Evolutionary conservation across 306 rosid species (phyloP).

Genomic region (Clitoria ternatea): DNA sequence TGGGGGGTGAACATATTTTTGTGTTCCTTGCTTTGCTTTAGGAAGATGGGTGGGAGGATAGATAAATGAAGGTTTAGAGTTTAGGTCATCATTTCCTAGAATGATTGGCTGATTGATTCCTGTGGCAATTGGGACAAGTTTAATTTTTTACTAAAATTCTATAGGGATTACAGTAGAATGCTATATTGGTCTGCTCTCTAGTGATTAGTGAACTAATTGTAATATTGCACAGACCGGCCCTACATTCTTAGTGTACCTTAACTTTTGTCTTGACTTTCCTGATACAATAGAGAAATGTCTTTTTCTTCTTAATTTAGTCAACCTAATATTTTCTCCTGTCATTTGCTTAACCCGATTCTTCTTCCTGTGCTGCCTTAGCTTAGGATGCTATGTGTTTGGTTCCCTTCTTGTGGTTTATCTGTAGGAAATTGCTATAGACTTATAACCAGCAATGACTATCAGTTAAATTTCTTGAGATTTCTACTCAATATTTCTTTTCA

Average conservation of each 20-base stretch:
- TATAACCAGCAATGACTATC: neutral
- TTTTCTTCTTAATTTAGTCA: constrained; percentile 7
- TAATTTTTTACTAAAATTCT: neutral
- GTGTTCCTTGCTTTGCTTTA: neutral
- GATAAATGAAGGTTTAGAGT: neutral
- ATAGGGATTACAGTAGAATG: neutral
- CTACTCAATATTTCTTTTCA: neutral
- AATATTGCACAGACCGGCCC: neutral
- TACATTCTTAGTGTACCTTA: neutral
- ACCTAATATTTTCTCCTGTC: neutral
- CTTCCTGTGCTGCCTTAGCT: neutral
- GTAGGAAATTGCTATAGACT: neutral
- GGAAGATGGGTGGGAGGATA: constrained; percentile 15
- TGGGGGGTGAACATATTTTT: neutral
- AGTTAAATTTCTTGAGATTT: neutral
- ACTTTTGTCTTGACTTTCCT: neutral
- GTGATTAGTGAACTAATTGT: neutral
- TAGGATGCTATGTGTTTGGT: neutral
- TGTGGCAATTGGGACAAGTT: neutral
- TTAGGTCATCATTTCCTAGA: neutral
- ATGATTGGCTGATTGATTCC: neutral
- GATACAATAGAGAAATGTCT: neutral
- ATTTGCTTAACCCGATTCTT: neutral
- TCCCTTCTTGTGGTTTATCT: neutral
- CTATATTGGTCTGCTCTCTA: neutral